Percentiles rank a stretch among this genome's conserved stretches.
Conservation (phyloP, 371 early-diverging fungal species). For the Mucor piriformis region DNA sequence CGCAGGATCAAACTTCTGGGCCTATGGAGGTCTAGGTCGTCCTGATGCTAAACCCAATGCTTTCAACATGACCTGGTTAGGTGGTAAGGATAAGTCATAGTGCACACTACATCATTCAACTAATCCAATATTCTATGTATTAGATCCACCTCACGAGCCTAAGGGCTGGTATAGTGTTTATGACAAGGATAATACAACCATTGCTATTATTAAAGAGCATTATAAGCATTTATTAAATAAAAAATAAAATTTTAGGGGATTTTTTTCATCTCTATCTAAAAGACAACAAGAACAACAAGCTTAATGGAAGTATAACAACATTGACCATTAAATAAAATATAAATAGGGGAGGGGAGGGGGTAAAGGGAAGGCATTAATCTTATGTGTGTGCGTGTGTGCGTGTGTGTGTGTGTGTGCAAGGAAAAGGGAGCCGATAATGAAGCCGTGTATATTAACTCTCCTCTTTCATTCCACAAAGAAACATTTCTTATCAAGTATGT, state of each 20-base stretch:
- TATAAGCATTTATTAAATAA: neutral
- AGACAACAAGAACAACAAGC: constrained; percentile 5
- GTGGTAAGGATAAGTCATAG: constrained; percentile 28
- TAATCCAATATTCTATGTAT: neutral
- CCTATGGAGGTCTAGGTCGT: constrained; percentile 47
- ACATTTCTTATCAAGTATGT: neutral
- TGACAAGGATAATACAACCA: constrained; percentile 35
- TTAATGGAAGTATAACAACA: constrained; percentile 12
- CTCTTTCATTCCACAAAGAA: neutral
- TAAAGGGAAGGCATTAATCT: neutral
- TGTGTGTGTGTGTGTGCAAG: no score
- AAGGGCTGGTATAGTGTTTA: constrained; percentile 55
- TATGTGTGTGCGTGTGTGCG: no score
- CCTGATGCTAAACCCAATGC: constrained; percentile 37
- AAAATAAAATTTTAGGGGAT: constrained; percentile 2
- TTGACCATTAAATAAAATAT: neutral
- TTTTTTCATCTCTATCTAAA: constrained; percentile 4
- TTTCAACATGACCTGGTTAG: constrained; percentile 44
- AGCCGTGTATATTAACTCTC: constrained; percentile 2
- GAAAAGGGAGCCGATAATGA: constrained; percentile 2
- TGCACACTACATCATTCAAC: no score
- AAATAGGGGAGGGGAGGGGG: no score
- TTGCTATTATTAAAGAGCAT: constrained; percentile 24
- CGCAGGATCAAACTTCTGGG: constrained; percentile 48
- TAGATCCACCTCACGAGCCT: constrained; percentile 52